phyloP scores from a whole-genome alignment of 805 yeast species.

The Dipodascopsis uninucleata region DNA sequence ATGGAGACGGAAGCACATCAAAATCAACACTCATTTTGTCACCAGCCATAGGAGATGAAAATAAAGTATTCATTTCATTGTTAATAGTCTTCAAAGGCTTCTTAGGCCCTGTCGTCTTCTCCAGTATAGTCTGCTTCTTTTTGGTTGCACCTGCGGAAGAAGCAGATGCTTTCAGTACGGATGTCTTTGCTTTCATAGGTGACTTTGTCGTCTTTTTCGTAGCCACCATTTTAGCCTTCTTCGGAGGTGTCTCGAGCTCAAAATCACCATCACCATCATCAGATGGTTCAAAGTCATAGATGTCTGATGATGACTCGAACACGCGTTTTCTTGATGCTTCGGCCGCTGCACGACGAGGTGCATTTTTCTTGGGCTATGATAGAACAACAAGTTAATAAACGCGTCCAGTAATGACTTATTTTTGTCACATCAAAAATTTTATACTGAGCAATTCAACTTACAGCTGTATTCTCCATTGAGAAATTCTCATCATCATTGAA shows the following conservation, averaged over 20 bases:
- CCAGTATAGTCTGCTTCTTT: slow-evolving; percentile 10
- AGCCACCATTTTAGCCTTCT: neutral
- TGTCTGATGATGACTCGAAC: slow-evolving; percentile 20
- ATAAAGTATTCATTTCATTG: slow-evolving; percentile 5
- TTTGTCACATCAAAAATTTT: neutral
- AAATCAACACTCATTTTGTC: slow-evolving; percentile 3
- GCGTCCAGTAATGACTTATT: neutral
- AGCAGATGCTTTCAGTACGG: slow-evolving; percentile 22
- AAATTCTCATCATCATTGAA: slow-evolving; percentile 7
- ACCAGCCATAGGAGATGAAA: slow-evolving; percentile 10
- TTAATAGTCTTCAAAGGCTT: slow-evolving; percentile 10
- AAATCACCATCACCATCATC: slow-evolving; percentile 15
- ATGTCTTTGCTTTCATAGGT: neutral
- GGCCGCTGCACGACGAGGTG: slow-evolving; percentile 18
- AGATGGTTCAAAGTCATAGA: slow-evolving; percentile 11
- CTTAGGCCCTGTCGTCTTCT: slow-evolving; percentile 10
- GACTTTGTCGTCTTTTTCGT: slow-evolving; percentile 7
- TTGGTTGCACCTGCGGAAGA: slow-evolving; percentile 3
- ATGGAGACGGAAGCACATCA: slow-evolving; percentile 1
- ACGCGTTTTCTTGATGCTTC: slow-evolving; percentile 23
- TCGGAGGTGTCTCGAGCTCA: slow-evolving; percentile 16
- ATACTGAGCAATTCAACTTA: neutral
- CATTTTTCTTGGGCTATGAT: slow-evolving; percentile 8
- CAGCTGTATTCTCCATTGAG: slow-evolving; percentile 1
- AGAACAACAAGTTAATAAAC: neutral